Evolutionary conservation across 106 monocot species (phyloP).

Genomic region (Phalaenopsis equestris): DNA sequence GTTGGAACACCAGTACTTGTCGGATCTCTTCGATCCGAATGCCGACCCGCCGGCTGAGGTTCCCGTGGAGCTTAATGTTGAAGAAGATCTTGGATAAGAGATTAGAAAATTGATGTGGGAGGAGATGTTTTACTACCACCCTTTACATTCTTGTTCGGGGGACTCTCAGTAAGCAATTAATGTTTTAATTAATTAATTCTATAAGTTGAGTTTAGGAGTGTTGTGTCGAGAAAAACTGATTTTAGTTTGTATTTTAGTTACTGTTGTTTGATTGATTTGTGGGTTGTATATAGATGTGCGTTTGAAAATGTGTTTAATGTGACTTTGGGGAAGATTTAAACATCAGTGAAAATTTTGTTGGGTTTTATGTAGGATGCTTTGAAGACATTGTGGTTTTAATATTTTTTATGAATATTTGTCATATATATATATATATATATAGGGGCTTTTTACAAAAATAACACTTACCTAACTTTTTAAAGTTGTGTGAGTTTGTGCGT

Average conservation of each 20-base stretch:
- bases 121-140: slow-evolving; percentile 78
- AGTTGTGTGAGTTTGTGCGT: no score
- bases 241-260: not conserved
- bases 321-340: not conserved
- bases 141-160: slow-evolving; percentile 26
- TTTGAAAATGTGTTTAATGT: not conserved
- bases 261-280: not conserved
- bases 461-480: no score
- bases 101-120: slow-evolving; percentile 80
- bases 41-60: slow-evolving; percentile 48
- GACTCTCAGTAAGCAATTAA: not conserved
- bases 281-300: not conserved
- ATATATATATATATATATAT: no score
- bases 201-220: not conserved
- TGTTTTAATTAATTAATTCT: not conserved
- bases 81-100: slow-evolving; percentile 51
- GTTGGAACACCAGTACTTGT: slow-evolving; percentile 64
- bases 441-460: no score
- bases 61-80: slow-evolving; percentile 64
- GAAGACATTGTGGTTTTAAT: not conserved
- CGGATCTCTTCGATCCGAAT: slow-evolving; percentile 54
- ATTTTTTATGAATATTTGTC: no score
- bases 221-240: not conserved
- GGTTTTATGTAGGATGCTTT: not conserved
- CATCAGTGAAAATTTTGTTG: slow-evolving; percentile 1